Evolutionary conservation across 805 yeast genomes (phyloP), one percentile per base, ranked within the genome.

Genomic region (Pichia deserticola): DNA sequence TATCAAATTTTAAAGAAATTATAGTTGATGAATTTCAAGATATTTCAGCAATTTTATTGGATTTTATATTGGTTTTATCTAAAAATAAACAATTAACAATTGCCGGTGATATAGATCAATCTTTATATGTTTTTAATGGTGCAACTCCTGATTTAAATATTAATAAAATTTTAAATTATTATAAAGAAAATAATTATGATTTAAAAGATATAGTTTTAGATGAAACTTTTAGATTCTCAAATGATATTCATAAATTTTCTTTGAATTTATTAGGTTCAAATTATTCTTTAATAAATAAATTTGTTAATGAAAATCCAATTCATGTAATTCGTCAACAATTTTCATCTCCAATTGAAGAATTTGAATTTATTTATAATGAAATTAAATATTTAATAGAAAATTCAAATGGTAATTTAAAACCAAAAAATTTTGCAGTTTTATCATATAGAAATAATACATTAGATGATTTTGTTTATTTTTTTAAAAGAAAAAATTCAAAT

Each of bases 1-100:
- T 48, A 20, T 7, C 41, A 5, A 29, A 40, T 5, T 27, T 40
- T 20, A 53, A 53, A 35, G 43, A 51, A 36, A 47, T 53, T 7
- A 62, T 86, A 1, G 80, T 85, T 11, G 92, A 86, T 65, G 92
- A 86, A 60, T 82, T 81, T 58, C 92, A 86, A 60, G 92, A 86
- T 62, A 71, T 84, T 60, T 77, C 81, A 53, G 74, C 76, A 0
- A 70, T 69, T 9, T 64, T 84, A 25, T 57, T 77, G 29, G 70
- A 71, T 20, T 60, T 84, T 2, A 64, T 82, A 5, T 59, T 62
- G 5, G 60, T 69, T 1, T 64, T 78, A 3, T 54, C 72, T 0
- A 51, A 51, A 7, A 56, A 57, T 3, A 73, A 77, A 47, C 89
- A 85, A 60, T 57, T 86, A 36, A 75, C 83, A 1, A 62, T 85